Base-by-base conservation (phyloP, 1,139 yeast species). In the Chernovozyma sophiae-reginae region DNA sequence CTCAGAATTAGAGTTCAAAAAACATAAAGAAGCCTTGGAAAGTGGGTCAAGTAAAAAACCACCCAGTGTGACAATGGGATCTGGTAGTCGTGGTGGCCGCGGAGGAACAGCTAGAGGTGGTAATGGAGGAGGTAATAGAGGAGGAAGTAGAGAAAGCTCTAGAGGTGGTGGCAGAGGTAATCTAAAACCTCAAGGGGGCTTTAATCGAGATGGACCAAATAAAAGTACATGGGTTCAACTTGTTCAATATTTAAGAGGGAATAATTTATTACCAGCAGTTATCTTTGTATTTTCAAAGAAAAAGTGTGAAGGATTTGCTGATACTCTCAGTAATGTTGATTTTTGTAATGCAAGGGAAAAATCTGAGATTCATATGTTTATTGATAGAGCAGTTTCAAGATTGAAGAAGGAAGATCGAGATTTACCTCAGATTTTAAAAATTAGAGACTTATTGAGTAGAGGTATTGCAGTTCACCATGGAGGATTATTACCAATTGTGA, bases 401-500 rank as follows among this genome's bases (percentile, higher is more conserved):
- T 74, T 92, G 57, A 86, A 86, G 52, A 83, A 82, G 48, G 98
- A 92, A 51, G 99, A 92, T 56, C 73, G 97, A 42, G 94, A 85
- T 40, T 68, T 92, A 38, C 98, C 98, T 0, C 98, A 92, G 58
- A 92, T 92, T 41, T 47, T 84, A 40, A 79, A 85, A 47, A 74
- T 90, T 41, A 72, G 95, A 46, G 95, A 87, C 26, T 69, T 92
- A 71, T 65, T 92, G 30, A 76, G 90, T 35, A 72, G 97, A 51
- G 97, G 99, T 42, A 85, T 92, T 46, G 97, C 96, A 0, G 95
- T 92, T 2, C 99, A 92, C 59, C 98, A 92, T 62, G 96, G 97
- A 56, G 99, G 99, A 2, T 65, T 92, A 39, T 66, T 92, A 41
- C 99, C 99, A 0, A 92, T 92, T 40, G 95, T 92, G 30, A 92